Percentiles rank a stretch among this genome's conserved stretches.
Conservation (phyloP, 306 rosid genomes). For the Hippophae rhamnoides region DNA sequence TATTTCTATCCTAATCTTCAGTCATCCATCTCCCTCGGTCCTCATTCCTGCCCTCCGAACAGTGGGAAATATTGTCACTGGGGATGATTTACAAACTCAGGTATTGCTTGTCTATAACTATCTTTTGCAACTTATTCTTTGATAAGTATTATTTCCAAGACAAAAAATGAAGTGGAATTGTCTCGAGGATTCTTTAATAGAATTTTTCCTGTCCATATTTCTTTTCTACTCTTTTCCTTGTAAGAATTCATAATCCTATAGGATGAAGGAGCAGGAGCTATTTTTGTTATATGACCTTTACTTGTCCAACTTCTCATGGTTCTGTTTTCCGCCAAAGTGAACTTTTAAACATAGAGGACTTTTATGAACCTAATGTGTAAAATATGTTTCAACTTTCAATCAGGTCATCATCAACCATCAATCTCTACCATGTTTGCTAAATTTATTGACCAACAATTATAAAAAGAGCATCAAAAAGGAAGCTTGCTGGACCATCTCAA, state of each 20-base stretch:
- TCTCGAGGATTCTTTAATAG: too few species aligned
- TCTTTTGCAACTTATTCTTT: neutral
- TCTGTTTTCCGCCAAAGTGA: too few species aligned
- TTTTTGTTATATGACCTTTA: too few species aligned
- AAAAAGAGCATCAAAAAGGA: slow-evolving; percentile 95
- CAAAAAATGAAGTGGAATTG: too few species aligned
- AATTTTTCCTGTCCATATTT: too few species aligned
- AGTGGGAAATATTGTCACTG: slow-evolving; percentile 89
- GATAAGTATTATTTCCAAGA: neutral
- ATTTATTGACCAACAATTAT: slow-evolving; percentile 59
- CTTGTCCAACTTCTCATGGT: too few species aligned
- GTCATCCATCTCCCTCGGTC: slow-evolving; percentile 86
- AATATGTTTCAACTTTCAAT: slow-evolving; percentile 3
- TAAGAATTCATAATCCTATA: too few species aligned
- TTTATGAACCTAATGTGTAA: too few species aligned
- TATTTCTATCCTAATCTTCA: slow-evolving; percentile 16
- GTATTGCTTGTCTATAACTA: slow-evolving; percentile 25
- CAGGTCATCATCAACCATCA: slow-evolving; percentile 77
- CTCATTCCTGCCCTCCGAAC: slow-evolving; percentile 94
- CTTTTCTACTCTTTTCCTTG: too few species aligned
- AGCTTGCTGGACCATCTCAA: slow-evolving; percentile 95
- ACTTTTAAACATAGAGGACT: too few species aligned
- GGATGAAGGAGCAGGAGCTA: too few species aligned
- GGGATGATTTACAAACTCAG: slow-evolving; percentile 96
- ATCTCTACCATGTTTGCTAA: slow-evolving; percentile 69